phyloP scores from a whole-genome alignment of 768 basidiomycete genomes.

The Suillus alpinus region DNA sequence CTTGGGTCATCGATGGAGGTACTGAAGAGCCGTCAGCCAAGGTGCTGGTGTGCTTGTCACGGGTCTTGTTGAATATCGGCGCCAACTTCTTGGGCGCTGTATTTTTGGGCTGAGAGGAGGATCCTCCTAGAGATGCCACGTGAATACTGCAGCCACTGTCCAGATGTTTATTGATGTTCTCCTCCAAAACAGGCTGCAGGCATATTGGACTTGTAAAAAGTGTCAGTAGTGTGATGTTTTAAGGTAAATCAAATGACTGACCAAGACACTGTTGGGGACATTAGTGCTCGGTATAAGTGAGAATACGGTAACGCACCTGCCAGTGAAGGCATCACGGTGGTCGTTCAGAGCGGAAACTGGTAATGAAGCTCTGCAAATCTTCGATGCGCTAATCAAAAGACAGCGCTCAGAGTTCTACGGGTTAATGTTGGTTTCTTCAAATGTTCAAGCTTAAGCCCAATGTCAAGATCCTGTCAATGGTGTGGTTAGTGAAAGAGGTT shows the following conservation, averaged over 20 bases:
- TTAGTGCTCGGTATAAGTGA: slow-evolving; percentile 1
- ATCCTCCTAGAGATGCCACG: slow-evolving; percentile 8
- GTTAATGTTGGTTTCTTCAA: not conserved
- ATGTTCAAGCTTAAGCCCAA: not conserved
- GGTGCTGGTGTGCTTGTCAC: slow-evolving; percentile 11
- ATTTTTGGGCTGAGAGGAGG: slow-evolving; percentile 12
- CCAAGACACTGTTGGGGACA: slow-evolving; percentile 19
- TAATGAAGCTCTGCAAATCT: not conserved
- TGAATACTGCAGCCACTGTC: slow-evolving; percentile 43
- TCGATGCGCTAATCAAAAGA: not conserved
- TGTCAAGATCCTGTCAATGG: not conserved
- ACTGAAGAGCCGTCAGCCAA: slow-evolving; percentile 7
- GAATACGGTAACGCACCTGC: not conserved
- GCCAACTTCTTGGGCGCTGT: slow-evolving; percentile 32
- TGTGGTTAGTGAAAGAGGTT: not conserved
- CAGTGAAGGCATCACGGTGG: not conserved
- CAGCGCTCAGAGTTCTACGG: not conserved
- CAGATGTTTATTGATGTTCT: slow-evolving; percentile 49
- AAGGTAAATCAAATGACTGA: slow-evolving; percentile 13
- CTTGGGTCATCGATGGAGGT: not conserved
- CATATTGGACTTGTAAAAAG: slow-evolving; percentile 45
- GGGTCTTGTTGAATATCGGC: slow-evolving; percentile 38
- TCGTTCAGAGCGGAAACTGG: not conserved
- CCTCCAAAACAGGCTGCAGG: slow-evolving; percentile 37
- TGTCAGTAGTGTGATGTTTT: not conserved